These are phyloP conservation scores for Chaetomium globosum DNA, from an alignment of 2,329 filamentous ascomycete species.

Conservation along the genomic window DNA sequence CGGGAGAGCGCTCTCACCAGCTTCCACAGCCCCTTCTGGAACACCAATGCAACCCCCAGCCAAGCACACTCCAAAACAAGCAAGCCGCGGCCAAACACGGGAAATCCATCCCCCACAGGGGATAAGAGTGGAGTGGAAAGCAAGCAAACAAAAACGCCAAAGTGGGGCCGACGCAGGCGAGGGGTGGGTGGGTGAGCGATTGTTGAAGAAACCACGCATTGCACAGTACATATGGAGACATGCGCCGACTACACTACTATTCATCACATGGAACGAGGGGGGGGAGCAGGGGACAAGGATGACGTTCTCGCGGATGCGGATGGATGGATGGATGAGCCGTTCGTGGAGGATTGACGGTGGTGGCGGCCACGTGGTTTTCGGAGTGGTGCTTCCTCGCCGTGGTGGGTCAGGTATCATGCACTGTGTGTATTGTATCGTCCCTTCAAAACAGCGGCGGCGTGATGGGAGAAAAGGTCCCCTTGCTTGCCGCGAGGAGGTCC, in stretches of 20 bases:
- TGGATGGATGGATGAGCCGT: neutral
- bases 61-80: neutral
- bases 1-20: neutral
- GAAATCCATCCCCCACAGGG: neutral
- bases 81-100: neutral
- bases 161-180: constrained; percentile 1
- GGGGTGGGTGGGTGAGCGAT: neutral
- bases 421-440: neutral
- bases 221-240: neutral
- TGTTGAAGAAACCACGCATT: neutral
- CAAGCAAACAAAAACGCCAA: neutral
- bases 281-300: neutral
- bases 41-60: constrained; percentile 10
- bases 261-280: neutral
- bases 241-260: neutral
- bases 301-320: neutral
- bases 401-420: neutral
- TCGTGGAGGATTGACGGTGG: neutral
- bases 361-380: neutral
- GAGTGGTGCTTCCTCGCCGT: neutral
- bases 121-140: neutral
- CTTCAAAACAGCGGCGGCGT: neutral
- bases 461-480: neutral
- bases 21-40: constrained; percentile 14
- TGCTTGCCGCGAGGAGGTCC: neutral